Conservation (phyloP, 2,329 filamentous ascomycete genomes). For the Fusarium metavorans region DNA sequence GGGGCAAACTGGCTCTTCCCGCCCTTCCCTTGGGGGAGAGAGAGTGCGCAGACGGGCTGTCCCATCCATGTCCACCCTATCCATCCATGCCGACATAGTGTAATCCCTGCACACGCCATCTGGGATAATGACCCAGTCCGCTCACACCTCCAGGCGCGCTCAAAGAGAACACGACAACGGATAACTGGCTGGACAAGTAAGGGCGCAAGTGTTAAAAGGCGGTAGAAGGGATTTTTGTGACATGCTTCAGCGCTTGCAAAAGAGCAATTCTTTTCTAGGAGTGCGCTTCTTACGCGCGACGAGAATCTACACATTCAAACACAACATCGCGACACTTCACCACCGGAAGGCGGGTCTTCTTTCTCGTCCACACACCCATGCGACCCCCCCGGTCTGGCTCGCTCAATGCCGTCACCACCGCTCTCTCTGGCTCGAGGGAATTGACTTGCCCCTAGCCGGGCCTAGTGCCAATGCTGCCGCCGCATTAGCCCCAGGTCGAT, state of each 20-base stretch:
- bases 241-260: background rate
- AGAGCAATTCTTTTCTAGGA: background rate
- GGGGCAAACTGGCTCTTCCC: slow-evolving; percentile 4
- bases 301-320: background rate
- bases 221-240: background rate
- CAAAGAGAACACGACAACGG: background rate
- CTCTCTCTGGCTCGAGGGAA: slow-evolving; percentile 20
- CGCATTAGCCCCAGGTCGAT: slow-evolving; percentile 37
- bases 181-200: background rate
- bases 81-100: slow-evolving; percentile 9
- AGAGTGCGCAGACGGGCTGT: slow-evolving; percentile 9
- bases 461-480: slow-evolving; percentile 34
- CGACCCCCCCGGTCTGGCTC: slow-evolving; percentile 15
- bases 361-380: background rate
- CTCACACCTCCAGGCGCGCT: slow-evolving; percentile 31
- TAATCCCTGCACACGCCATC: slow-evolving; percentile 26
- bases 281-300: background rate
- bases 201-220: background rate
- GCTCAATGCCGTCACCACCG: slow-evolving; percentile 34
- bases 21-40: slow-evolving; percentile 16
- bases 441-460: slow-evolving; percentile 24
- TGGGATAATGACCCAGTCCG: slow-evolving; percentile 28
- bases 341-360: background rate
- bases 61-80: slow-evolving; percentile 6
- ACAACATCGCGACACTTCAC: background rate